Percentiles rank a stretch among this genome's conserved stretches.
Conservation (phyloP, 1,139 yeast species). For the Yamadazyma spencermartinsiae region DNA sequence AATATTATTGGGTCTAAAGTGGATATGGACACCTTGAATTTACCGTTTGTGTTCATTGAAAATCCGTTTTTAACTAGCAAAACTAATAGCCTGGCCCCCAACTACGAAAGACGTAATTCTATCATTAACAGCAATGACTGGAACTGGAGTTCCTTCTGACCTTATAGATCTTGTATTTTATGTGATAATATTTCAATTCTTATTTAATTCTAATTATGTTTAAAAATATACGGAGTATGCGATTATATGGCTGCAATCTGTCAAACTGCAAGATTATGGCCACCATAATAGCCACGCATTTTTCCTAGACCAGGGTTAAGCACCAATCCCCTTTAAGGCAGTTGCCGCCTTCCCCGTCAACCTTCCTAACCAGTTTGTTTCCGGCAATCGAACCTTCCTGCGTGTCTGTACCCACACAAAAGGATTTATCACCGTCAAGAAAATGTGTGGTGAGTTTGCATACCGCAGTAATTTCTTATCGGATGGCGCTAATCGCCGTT, state of each 20-base stretch:
- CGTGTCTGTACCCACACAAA: too few species aligned
- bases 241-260: too few species aligned
- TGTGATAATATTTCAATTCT: not conserved
- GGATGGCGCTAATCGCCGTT: slow-evolving; percentile 1
- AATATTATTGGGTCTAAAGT: not conserved
- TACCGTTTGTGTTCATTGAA: slow-evolving; percentile 38
- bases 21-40: slow-evolving; percentile 10
- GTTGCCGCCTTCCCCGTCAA: not conserved
- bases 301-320: not conserved
- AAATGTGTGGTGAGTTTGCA: too few species aligned
- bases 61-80: slow-evolving; percentile 32
- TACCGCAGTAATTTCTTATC: slow-evolving; percentile 2
- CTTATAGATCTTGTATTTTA: not conserved
- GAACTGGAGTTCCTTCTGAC: slow-evolving; percentile 48
- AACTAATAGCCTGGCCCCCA: slow-evolving; percentile 1
- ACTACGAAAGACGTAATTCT: slow-evolving; percentile 11
- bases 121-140: slow-evolving; percentile 30
- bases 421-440: too few species aligned
- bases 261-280: too few species aligned
- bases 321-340: not conserved
- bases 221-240: not conserved
- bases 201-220: not conserved
- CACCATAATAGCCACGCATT: too few species aligned
- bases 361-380: not conserved
- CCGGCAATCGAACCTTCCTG: too few species aligned